phyloP scores from a whole-genome alignment of 2,329 filamentous ascomycete genomes.

The Xylariales sp. region DNA sequence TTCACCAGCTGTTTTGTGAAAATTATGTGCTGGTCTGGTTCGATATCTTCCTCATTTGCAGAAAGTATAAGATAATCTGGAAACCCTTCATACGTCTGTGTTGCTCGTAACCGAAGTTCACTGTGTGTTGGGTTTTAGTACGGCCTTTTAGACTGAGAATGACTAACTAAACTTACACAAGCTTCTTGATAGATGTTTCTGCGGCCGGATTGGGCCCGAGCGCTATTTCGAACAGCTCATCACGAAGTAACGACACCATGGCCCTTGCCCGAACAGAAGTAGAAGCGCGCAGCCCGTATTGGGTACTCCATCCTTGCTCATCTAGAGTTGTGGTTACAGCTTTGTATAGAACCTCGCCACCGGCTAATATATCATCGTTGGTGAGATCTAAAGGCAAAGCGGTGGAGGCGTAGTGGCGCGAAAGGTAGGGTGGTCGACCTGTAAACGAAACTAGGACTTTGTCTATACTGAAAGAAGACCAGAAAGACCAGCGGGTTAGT shows the following conservation, averaged over 20 bases:
- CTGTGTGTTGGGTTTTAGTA: too few relatives aligned
- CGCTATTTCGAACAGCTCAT: constrained; percentile 56
- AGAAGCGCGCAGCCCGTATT: constrained; percentile 22
- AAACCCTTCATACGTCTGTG: too few relatives aligned
- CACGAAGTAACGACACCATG: constrained; percentile 43
- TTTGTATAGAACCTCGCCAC: constrained; percentile 16
- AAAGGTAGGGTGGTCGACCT: constrained; percentile 33
- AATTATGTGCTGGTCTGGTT: not conserved
- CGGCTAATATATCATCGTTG: constrained; percentile 28
- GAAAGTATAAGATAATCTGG: too few relatives aligned
- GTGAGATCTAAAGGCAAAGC: constrained; percentile 33
- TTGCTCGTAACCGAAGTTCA: too few relatives aligned
- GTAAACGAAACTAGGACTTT: constrained; percentile 26
- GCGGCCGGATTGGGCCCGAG: constrained; percentile 32
- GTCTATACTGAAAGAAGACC: not conserved
- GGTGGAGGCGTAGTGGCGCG: constrained; percentile 29
- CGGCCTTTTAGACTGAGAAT: too few relatives aligned
- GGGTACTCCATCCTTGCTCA: constrained; percentile 30
- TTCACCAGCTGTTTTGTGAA: constrained; percentile 33
- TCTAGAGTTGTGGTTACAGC: constrained; percentile 23
- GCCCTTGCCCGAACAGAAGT: constrained; percentile 23
- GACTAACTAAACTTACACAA: too few relatives aligned
- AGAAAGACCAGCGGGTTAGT: not conserved
- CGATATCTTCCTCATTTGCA: too few relatives aligned
- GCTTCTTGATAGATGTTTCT: not conserved